phyloP scores from a whole-genome alignment of 202 grass and related monocot genomes.

The Eragrostis tef region DNA sequence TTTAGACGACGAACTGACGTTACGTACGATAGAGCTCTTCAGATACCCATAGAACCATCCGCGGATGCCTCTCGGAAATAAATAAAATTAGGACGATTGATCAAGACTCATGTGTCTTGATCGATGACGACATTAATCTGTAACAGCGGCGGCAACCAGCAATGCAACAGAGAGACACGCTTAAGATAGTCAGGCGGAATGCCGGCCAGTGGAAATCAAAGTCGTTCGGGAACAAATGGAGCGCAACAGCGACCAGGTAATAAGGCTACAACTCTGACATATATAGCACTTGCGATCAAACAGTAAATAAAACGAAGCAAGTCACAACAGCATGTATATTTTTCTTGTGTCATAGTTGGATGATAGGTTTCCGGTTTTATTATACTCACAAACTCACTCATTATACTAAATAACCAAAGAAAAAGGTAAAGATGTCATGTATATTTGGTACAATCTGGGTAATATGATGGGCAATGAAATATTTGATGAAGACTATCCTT shows the following conservation, averaged over 20 bases:
- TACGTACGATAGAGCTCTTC: constrained; percentile 10
- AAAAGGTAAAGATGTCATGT: neutral
- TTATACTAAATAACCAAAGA: neutral
- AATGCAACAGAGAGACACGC: neutral
- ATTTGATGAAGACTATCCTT: too few species aligned
- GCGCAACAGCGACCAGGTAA: neutral
- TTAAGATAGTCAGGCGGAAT: neutral
- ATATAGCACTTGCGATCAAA: neutral
- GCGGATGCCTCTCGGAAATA: neutral
- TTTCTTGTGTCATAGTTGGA: too few species aligned
- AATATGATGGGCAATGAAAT: neutral
- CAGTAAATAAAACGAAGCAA: neutral
- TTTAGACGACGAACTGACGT: constrained; percentile 9
- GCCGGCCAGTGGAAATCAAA: neutral
- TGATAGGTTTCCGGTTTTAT: too few species aligned
- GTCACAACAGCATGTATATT: neutral
- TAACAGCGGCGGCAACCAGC: neutral
- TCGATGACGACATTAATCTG: neutral
- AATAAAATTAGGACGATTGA: neutral
- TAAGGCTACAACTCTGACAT: neutral
- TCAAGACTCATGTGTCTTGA: too few species aligned
- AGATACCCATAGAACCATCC: neutral
- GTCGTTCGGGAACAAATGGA: neutral
- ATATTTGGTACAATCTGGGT: neutral
- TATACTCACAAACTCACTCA: neutral